Evolutionary conservation across 768 basidiomycete species (phyloP), one percentile per base, ranked within the genome.

Genomic region (Tulasnella sp.): DNA sequence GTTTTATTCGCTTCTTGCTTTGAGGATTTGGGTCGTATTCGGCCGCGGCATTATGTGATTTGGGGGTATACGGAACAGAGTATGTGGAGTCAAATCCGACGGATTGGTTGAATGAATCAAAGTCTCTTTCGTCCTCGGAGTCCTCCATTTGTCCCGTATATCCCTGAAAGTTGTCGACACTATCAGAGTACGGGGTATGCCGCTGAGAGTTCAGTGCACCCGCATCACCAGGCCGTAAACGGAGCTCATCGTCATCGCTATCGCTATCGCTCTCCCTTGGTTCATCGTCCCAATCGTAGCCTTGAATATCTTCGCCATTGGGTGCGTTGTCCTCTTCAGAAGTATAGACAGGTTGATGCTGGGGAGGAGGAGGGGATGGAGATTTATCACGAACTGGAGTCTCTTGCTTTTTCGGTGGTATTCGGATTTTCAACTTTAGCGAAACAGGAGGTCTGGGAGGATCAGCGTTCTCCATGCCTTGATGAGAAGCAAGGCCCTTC

Each of bases 321-420:
- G n/a, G n/a, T n/a, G n/a, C n/a, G 34, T 35, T 35, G 12, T 35
- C 34, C 12, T 35, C 34, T 12, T 19, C 34, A 19, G 12, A 19
- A 12, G 12, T 35, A 12, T 48, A 16, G 24, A 29, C 44, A 22
- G 20, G 10, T 22, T 9, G 10, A 10, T 9, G 24, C 12, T 13
- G 10, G 4, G 47, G 34, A 4, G 31, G 37, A 9, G 31, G 41
- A 25, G 48, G 48, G 19, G n/a, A 22, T 4, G 37, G 48, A 31
- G 44, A 27, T 24, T 41, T 24, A n/a, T n/a, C n/a, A n/a, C n/a
- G n/a, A n/a, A n/a, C n/a, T n/a, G n/a, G n/a, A n/a, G n/a, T n/a
- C n/a, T n/a, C n/a, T n/a, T n/a, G n/a, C 25, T 51, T 51, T 10
- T 28, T n/a, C 2, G 40, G 39, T n/a, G 37, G 48, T 22, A 51